Conservation (phyloP, 2,329 filamentous ascomycete genomes). For the Ploettnerulaceae sp. region DNA sequence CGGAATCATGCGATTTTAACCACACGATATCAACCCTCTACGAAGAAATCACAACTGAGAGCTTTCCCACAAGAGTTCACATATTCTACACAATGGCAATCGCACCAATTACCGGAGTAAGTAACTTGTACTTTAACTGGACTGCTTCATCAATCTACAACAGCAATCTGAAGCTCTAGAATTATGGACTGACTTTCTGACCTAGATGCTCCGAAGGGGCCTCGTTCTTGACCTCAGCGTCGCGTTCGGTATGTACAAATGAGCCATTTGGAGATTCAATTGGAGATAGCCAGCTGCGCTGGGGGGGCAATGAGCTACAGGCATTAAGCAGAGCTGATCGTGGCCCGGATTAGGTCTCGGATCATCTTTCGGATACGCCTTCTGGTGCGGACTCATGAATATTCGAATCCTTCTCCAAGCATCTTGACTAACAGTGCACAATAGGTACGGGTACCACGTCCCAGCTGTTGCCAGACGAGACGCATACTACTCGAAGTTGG, state of each 20-base stretch:
- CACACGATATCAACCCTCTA: constrained; percentile 2
- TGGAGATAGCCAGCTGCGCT: neutral
- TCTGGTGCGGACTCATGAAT: constrained; percentile 43
- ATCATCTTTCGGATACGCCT: constrained; percentile 47
- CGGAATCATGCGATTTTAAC: constrained; percentile 24
- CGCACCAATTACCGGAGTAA: constrained; percentile 37
- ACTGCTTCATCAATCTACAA: neutral
- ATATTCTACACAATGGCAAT: constrained; percentile 33
- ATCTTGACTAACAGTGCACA: constrained; percentile 8
- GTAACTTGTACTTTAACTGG: constrained; percentile 11
- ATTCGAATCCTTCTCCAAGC: neutral
- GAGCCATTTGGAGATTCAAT: no score
- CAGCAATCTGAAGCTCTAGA: constrained; percentile 7
- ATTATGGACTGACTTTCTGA: constrained; percentile 29
- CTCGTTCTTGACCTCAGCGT: constrained; percentile 54
- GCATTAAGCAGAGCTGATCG: constrained; percentile 10
- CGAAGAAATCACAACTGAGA: constrained; percentile 29
- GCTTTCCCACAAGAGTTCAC: constrained; percentile 23
- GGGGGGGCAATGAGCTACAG: neutral
- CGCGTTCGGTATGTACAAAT: constrained; percentile 49
- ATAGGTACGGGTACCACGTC: constrained; percentile 40
- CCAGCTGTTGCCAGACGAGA: constrained; percentile 38
- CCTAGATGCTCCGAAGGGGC: constrained; percentile 53
- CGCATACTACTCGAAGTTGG: constrained; percentile 39
- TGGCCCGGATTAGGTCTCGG: constrained; percentile 47